These are phyloP conservation scores for Exserohilum rostratum DNA, from an alignment of 2,329 filamentous ascomycete genomes.

Conservation along the genomic window DNA sequence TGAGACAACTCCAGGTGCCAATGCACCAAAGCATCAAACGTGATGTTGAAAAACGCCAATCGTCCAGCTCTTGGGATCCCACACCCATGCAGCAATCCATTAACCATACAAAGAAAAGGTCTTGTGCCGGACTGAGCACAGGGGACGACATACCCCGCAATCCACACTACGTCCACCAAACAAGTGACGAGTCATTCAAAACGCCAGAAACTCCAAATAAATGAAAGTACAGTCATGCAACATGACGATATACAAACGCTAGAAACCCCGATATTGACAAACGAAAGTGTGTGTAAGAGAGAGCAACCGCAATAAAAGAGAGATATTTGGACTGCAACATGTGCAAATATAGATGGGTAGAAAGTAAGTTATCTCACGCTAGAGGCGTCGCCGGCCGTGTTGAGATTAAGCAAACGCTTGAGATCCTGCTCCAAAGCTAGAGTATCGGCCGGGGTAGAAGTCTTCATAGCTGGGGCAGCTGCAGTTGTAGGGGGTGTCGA, in stretches of 20 bases:
- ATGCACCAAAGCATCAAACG: slow-evolving; percentile 20
- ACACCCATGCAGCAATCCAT: slow-evolving; percentile 18
- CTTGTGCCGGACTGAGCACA: slow-evolving; percentile 11
- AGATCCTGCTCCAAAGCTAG: slow-evolving; percentile 44
- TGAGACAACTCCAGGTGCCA: slow-evolving; percentile 14
- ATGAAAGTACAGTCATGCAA: slow-evolving; percentile 24
- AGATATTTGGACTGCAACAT: slow-evolving; percentile 14
- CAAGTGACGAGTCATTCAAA: slow-evolving; percentile 21
- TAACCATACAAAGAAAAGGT: slow-evolving; percentile 20
- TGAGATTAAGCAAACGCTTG: slow-evolving; percentile 46
- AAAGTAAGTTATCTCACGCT: slow-evolving; percentile 30
- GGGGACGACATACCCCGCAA: slow-evolving; percentile 12
- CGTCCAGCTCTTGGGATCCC: slow-evolving; percentile 16
- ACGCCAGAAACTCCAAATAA: slow-evolving; percentile 28
- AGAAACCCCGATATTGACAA: slow-evolving; percentile 31
- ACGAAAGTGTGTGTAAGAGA: slow-evolving; percentile 20
- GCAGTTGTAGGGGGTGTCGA: slow-evolving; percentile 24
- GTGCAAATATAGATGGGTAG: slow-evolving; percentile 34
- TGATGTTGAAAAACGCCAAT: slow-evolving; percentile 13
- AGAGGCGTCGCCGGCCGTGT: slow-evolving; percentile 25
- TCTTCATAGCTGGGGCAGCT: slow-evolving; percentile 22
- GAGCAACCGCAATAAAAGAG: neutral
- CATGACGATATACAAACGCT: slow-evolving; percentile 26
- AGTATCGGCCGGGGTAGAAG: slow-evolving; percentile 24
- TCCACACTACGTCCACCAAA: slow-evolving; percentile 18